phyloP scores from a whole-genome alignment of 2,329 filamentous ascomycete genomes.

The Volutella citrinella region DNA sequence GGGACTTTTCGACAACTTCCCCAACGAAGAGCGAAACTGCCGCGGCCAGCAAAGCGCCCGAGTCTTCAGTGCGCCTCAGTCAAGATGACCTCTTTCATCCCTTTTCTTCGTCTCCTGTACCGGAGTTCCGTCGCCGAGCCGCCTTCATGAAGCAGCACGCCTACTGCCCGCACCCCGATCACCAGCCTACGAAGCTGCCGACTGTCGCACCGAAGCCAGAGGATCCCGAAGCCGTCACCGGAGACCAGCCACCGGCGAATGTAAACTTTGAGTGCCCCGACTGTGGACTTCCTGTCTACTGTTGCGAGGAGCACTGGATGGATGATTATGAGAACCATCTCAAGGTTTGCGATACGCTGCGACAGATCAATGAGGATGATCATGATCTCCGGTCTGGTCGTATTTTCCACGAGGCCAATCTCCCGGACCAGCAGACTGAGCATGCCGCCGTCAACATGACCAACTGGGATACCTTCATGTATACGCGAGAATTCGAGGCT shows the following conservation, averaged over 20 bases:
- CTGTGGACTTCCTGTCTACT: conserved; percentile 91
- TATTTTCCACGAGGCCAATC: conserved; percentile 90
- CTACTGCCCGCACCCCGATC: conserved; percentile 86
- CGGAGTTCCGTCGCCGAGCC: conserved; percentile 81
- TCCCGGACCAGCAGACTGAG: conserved; percentile 85
- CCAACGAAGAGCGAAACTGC: conserved; percentile 25
- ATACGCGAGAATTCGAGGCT: conserved; percentile 85
- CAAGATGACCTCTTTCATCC: conserved; percentile 90
- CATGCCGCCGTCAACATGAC: conserved; percentile 95
- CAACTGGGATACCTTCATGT: conserved; percentile 97
- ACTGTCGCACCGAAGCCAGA: conserved; percentile 63
- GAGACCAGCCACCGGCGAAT: conserved; percentile 67
- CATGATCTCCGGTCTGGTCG: conserved; percentile 89
- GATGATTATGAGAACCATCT: conserved; percentile 93
- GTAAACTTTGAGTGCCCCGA: conserved; percentile 95
- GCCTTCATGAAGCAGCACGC: conserved; percentile 92
- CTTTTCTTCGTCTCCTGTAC: conserved; percentile 83
- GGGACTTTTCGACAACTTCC: conserved; percentile 31
- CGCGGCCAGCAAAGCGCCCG: conserved; percentile 19
- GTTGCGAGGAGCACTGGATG: conserved; percentile 91
- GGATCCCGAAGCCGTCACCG: conserved; percentile 52
- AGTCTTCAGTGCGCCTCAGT: conserved; percentile 43
- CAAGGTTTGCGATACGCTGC: conserved; percentile 85
- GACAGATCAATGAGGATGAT: conserved; percentile 96
- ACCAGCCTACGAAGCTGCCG: conserved; percentile 70